phyloP scores from a whole-genome alignment of 2,329 filamentous ascomycete species.

The Clonostachys sp. region DNA sequence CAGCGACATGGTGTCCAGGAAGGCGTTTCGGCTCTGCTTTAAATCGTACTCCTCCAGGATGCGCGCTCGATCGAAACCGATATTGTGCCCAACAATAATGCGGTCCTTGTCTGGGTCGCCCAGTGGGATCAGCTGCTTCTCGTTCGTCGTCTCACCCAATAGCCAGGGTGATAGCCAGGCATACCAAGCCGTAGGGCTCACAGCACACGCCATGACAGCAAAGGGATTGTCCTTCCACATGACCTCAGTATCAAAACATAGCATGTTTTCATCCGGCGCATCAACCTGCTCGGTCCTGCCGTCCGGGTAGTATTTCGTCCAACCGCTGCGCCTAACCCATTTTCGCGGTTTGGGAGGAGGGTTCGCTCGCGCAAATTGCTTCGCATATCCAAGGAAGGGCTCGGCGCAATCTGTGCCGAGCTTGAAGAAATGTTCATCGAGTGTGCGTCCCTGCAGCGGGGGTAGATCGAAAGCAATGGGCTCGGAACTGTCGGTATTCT shows the following conservation, averaged over 20 bases:
- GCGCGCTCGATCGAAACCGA: slow-evolving; percentile 89
- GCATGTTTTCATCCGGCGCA: slow-evolving; percentile 72
- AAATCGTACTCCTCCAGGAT: slow-evolving; percentile 86
- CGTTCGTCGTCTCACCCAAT: slow-evolving; percentile 71
- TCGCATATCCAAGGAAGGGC: slow-evolving; percentile 73
- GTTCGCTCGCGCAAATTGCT: slow-evolving; percentile 63
- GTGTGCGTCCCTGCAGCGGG: slow-evolving; percentile 67
- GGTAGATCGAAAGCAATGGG: slow-evolving; percentile 88
- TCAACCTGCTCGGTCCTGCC: slow-evolving; percentile 67
- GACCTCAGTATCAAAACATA: slow-evolving; percentile 95
- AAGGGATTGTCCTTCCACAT: slow-evolving; percentile 92
- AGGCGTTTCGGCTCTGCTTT: slow-evolving; percentile 76
- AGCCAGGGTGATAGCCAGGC: slow-evolving; percentile 97
- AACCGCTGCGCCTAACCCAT: slow-evolving; percentile 80
- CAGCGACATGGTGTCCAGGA: slow-evolving; percentile 95
- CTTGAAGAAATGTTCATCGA: slow-evolving; percentile 93
- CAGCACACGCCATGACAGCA: slow-evolving; percentile 95
- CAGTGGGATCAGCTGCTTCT: slow-evolving; percentile 80
- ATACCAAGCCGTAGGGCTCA: slow-evolving; percentile 89
- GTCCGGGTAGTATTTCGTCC: slow-evolving; percentile 86
- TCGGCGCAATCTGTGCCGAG: slow-evolving; percentile 84
- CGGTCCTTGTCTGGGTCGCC: slow-evolving; percentile 70
- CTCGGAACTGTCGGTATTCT: slow-evolving; percentile 72
- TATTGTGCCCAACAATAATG: slow-evolving; percentile 88
- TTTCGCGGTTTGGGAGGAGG: slow-evolving; percentile 56